phyloP scores from a whole-genome alignment of 768 basidiomycete genomes.

The Hirschioporus abietinus region DNA sequence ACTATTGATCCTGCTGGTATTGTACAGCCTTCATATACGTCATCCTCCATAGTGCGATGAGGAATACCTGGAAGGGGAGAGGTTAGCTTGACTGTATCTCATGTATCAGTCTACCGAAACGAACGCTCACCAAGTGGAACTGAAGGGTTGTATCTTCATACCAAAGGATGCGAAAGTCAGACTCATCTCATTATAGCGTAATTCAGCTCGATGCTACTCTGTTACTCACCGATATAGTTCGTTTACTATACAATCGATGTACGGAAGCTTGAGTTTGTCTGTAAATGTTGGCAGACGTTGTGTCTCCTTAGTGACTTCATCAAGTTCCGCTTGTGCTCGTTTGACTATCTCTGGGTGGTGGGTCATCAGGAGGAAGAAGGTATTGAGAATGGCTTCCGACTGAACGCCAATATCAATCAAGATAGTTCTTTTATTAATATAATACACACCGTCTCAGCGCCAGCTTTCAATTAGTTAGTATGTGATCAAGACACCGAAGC shows the following conservation, averaged over 20 bases:
- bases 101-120: not conserved
- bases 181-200: too few relatives aligned
- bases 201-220: not conserved
- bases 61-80: constrained; percentile 42
- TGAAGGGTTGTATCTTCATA: constrained; percentile 1
- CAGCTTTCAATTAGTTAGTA: not conserved
- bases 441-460: not conserved
- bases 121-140: not conserved
- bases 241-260: constrained; percentile 49
- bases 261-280: constrained; percentile 54
- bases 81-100: constrained; percentile 2
- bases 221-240: constrained; percentile 54
- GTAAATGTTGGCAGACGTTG: constrained; percentile 54
- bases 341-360: constrained; percentile 49
- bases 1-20: constrained; percentile 64
- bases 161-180: not conserved
- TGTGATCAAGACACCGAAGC: not conserved
- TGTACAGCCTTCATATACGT: constrained; percentile 52
- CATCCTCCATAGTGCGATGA: constrained; percentile 60
- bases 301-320: constrained; percentile 43
- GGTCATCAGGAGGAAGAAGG: constrained; percentile 64
- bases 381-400: not conserved
- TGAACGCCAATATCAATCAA: not conserved
- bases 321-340: constrained; percentile 63
- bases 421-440: not conserved